phyloP scores from a whole-genome alignment of 164 flowering plant genomes.

The Pachysandra terminalis region DNA sequence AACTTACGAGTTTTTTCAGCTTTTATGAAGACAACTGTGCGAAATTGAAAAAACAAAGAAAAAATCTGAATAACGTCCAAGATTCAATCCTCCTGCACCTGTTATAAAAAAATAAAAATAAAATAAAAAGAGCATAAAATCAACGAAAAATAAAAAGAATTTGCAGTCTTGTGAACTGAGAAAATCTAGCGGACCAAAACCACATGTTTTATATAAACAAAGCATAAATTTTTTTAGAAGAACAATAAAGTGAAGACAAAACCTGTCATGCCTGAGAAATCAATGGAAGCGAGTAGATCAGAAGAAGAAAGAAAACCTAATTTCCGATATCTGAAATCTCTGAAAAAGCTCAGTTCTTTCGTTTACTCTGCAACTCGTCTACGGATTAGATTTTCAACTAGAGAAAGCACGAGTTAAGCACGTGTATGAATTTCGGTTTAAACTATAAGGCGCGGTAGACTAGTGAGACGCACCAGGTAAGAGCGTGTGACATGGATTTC shows the following conservation, averaged over 20 bases:
- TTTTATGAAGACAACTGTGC: slow-evolving; percentile 1
- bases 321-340: not conserved
- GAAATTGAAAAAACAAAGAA: not conserved
- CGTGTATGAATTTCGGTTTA: no score
- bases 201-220: not conserved
- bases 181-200: not conserved
- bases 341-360: no score
- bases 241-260: no score
- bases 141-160: not conserved
- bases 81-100: not conserved
- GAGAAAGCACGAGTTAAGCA: no score
- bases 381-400: no score
- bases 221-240: not conserved
- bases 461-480: no score
- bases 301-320: not conserved
- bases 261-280: not conserved
- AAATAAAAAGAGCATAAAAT: not conserved
- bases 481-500: no score
- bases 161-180: not conserved
- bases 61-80: slow-evolving; percentile 6
- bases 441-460: no score
- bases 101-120: no score
- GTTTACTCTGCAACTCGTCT: no score
- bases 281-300: not conserved
- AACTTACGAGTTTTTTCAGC: not conserved